A percentile compares a stretch with the other conserved stretches of the same genome.
phyloP scores from a whole-genome alignment of 805 yeast species.

The Ogataea naganishii region DNA sequence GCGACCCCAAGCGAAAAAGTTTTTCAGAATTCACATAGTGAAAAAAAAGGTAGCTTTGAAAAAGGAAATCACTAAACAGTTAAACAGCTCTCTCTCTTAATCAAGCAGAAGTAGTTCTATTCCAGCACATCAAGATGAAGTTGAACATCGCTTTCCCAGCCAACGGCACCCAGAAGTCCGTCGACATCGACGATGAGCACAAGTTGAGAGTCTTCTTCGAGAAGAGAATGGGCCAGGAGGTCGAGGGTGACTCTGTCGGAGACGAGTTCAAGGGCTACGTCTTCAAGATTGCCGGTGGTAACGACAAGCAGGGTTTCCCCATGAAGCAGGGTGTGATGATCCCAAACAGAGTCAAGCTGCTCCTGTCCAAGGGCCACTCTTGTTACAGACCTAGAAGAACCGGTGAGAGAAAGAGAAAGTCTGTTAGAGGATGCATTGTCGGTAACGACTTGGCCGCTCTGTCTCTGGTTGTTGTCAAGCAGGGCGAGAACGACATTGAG shows the following conservation, averaged over 20 bases:
- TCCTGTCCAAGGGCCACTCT: slow-evolving; percentile 88
- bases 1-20: too few species aligned
- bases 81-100: slow-evolving; percentile 1
- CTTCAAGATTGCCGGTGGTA: slow-evolving; percentile 99
- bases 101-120: slow-evolving; percentile 4
- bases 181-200: slow-evolving; percentile 99
- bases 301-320: slow-evolving; percentile 99
- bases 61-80: too few species aligned
- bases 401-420: slow-evolving; percentile 99
- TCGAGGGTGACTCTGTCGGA: slow-evolving; percentile 96
- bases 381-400: slow-evolving; percentile 99
- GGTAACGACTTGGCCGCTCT: slow-evolving; percentile 95
- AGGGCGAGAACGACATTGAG: slow-evolving; percentile 92
- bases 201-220: slow-evolving; percentile 97
- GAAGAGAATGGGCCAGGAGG: slow-evolving; percentile 99
- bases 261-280: slow-evolving; percentile 99
- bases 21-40: too few species aligned
- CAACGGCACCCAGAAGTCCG: slow-evolving; percentile 98
- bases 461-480: slow-evolving; percentile 89
- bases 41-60: slow-evolving; percentile 1
- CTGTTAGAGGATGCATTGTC: slow-evolving; percentile 99
- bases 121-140: too few species aligned
- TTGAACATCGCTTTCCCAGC: slow-evolving; percentile 99
- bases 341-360: slow-evolving; percentile 98
- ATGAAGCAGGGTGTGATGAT: slow-evolving; percentile 99